These are phyloP conservation scores for Diophrys sp. DNA, from an alignment of 73 alveolate species.

Conservation along the genomic window DNA sequence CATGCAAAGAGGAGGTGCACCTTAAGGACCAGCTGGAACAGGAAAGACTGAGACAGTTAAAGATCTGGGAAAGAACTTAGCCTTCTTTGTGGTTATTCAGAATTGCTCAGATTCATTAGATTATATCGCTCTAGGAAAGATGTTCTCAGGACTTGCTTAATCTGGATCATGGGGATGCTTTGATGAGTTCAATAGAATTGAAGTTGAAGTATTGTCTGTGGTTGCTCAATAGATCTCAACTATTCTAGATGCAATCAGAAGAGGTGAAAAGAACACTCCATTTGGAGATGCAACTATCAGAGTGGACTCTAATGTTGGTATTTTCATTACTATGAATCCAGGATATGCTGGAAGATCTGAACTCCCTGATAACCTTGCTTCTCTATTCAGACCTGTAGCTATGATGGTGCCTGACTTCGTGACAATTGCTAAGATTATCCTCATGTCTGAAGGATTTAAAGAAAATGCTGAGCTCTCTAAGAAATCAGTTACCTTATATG, in stretches of 20 bases:
- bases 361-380: slow-evolving; percentile 94
- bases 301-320: slow-evolving; percentile 90
- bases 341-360: slow-evolving; percentile 99
- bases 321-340: slow-evolving; percentile 99
- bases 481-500: slow-evolving; percentile 88
- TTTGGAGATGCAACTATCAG: slow-evolving; percentile 92
- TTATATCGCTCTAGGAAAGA: slow-evolving; percentile 98
- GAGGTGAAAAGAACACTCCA: slow-evolving; percentile 65
- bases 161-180: slow-evolving; percentile 99
- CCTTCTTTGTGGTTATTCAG: slow-evolving; percentile 98
- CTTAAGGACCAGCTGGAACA: slow-evolving; percentile 99
- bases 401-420: slow-evolving; percentile 99
- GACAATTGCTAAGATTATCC: slow-evolving; percentile 96
- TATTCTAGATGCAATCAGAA: slow-evolving; percentile 86
- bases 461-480: slow-evolving; percentile 61
- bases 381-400: slow-evolving; percentile 99
- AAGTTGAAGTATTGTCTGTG: slow-evolving; percentile 99
- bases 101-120: slow-evolving; percentile 99
- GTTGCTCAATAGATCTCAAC: slow-evolving; percentile 99
- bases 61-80: slow-evolving; percentile 99
- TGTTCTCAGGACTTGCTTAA: slow-evolving; percentile 98
- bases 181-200: slow-evolving; percentile 99
- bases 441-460: slow-evolving; percentile 92
- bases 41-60: slow-evolving; percentile 99
- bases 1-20: slow-evolving; percentile 99